phyloP scores from a whole-genome alignment of 2,329 filamentous ascomycete species.

The Escovopsis sp. region DNA sequence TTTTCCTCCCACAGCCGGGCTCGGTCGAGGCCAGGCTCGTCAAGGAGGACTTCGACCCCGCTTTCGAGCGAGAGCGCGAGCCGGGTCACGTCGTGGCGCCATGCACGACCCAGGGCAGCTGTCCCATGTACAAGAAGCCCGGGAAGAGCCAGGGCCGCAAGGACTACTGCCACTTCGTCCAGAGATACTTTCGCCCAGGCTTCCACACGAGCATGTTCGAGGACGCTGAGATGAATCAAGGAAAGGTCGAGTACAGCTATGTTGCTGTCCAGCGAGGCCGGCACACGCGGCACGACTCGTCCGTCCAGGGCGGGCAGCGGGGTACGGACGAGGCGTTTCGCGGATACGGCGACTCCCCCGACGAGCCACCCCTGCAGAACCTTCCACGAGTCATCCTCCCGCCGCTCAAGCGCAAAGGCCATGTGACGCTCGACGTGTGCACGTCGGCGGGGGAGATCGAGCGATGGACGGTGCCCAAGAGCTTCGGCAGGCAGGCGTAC shows the following conservation, averaged over 20 bases:
- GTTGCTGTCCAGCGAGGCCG: slow-evolving; percentile 68
- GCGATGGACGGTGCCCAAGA: slow-evolving; percentile 82
- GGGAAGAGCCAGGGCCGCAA: slow-evolving; percentile 61
- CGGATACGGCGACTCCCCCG: too few relatives aligned
- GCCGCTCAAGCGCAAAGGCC: slow-evolving; percentile 74
- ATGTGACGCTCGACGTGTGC: slow-evolving; percentile 82
- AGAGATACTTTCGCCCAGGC: slow-evolving; percentile 70
- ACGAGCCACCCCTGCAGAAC: slow-evolving; percentile 39
- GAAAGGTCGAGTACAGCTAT: slow-evolving; percentile 85
- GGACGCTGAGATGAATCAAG: slow-evolving; percentile 59
- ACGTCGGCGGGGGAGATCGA: slow-evolving; percentile 74
- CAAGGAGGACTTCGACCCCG: slow-evolving; percentile 25
- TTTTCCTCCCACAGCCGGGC: slow-evolving; percentile 41
- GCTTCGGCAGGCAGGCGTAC: slow-evolving; percentile 67
- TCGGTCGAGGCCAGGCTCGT: slow-evolving; percentile 11
- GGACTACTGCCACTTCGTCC: slow-evolving; percentile 81
- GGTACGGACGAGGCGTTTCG: too few relatives aligned
- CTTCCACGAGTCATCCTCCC: slow-evolving; percentile 67
- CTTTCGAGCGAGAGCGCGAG: slow-evolving; percentile 31
- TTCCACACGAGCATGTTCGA: slow-evolving; percentile 68
- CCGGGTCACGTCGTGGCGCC: slow-evolving; percentile 51
- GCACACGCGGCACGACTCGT: slow-evolving; percentile 53
- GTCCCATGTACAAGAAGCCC: slow-evolving; percentile 70
- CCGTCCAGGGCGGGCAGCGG: slow-evolving; percentile 33
- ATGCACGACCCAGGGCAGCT: slow-evolving; percentile 79